These are phyloP conservation scores for Clavispora carvajalis DNA, from an alignment of 805 yeast genomes.

Conservation along the genomic window DNA sequence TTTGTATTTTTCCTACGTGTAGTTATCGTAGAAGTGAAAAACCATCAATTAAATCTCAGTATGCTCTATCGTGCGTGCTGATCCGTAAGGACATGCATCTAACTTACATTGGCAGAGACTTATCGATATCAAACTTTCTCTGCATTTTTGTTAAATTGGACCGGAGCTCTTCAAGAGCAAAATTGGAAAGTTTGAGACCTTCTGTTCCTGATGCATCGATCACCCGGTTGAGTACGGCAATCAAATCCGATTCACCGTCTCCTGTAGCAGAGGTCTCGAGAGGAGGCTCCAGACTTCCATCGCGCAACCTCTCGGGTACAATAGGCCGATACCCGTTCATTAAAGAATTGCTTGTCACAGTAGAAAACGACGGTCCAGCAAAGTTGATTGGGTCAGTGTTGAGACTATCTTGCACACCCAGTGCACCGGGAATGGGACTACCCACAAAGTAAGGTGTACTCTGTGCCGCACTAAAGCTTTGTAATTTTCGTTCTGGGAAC, in stretches of 20 bases:
- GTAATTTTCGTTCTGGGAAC: background rate
- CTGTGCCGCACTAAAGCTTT: background rate
- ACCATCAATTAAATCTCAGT: no score
- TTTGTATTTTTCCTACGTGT: no score
- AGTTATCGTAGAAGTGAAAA: no score
- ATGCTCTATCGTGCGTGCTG: no score
- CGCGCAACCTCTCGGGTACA: background rate
- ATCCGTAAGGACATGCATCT: no score
- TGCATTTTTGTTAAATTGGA: constrained; percentile 17
- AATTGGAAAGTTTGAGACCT: constrained; percentile 12
- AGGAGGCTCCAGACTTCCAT: background rate
- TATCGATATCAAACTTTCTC: constrained; percentile 1
- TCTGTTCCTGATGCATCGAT: constrained; percentile 18
- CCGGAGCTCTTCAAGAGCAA: constrained; percentile 25
- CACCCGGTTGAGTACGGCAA: constrained; percentile 12
- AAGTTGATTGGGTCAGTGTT: background rate
- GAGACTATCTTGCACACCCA: background rate
- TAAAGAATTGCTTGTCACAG: background rate
- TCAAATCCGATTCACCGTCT: constrained; percentile 6
- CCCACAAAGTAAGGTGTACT: background rate
- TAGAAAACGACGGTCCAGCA: background rate
- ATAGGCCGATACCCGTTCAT: background rate
- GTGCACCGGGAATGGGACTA: background rate
- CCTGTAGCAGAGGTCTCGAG: background rate
- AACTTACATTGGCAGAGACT: background rate